Conservation (phyloP, 371 early-diverging fungal genomes). For the Mycotypha africana region DNA sequence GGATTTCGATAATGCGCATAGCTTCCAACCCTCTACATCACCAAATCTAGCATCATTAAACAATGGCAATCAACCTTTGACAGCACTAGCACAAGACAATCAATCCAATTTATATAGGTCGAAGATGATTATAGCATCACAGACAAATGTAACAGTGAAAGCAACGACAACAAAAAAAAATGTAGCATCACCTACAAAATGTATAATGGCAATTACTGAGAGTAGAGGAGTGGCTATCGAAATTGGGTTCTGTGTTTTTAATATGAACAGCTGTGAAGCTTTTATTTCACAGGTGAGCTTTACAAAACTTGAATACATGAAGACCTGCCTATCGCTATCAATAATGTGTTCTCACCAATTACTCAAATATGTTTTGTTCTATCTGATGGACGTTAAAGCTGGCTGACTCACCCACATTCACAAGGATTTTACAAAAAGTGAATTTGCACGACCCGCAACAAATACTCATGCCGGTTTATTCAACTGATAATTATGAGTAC, state of each 20-base stretch:
- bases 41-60: too few species aligned
- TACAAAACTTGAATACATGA: neutral
- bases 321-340: neutral
- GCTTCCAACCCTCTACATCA: too few species aligned
- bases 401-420: conserved; percentile 61
- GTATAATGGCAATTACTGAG: conserved; percentile 42
- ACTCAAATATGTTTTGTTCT: neutral
- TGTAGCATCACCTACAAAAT: neutral
- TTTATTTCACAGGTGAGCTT: conserved; percentile 52
- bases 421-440: conserved; percentile 58
- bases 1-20: too few species aligned
- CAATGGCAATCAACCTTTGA: too few species aligned
- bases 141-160: too few species aligned
- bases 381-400: too few species aligned
- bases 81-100: too few species aligned
- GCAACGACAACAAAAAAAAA: neutral
- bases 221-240: conserved; percentile 49
- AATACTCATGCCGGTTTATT: conserved; percentile 23
- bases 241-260: conserved; percentile 62
- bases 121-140: too few species aligned
- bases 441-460: conserved; percentile 55
- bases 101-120: too few species aligned
- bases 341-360: neutral
- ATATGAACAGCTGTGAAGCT: conserved; percentile 57
- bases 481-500: neutral